A percentile compares a stretch with the other conserved stretches of the same genome.
These are phyloP conservation scores for Pseudozyma thailandica DNA, from an alignment of 1,284 basidiomycete species.

Conservation along the genomic window DNA sequence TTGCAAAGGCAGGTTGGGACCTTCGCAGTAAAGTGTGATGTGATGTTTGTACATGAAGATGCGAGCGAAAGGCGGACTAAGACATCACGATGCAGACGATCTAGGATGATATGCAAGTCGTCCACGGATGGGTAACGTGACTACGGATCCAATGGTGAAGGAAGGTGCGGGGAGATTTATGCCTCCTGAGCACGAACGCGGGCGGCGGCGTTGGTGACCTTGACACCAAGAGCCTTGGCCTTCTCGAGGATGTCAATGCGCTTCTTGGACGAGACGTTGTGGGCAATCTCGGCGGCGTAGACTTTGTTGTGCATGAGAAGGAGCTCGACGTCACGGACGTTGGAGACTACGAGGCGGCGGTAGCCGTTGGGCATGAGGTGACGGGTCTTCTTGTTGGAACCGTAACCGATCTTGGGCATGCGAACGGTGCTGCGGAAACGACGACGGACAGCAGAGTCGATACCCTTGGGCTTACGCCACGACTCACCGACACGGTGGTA, in stretches of 20 bases:
- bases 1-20: constrained; percentile 8
- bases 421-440: constrained; percentile 64
- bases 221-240: constrained; percentile 71
- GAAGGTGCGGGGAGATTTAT: constrained; percentile 45
- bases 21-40: constrained; percentile 18
- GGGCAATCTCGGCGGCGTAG: constrained; percentile 95
- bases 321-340: constrained; percentile 66
- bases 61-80: constrained; percentile 28
- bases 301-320: constrained; percentile 83
- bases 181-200: constrained; percentile 96
- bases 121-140: constrained; percentile 12
- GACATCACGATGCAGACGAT: constrained; percentile 23
- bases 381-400: constrained; percentile 69
- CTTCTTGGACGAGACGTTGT: constrained; percentile 97
- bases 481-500: constrained; percentile 65
- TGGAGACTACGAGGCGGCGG: constrained; percentile 67
- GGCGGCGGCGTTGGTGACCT: constrained; percentile 92
- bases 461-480: constrained; percentile 68
- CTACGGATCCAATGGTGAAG: constrained; percentile 16
- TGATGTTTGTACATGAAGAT: constrained; percentile 40
- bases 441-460: constrained; percentile 65
- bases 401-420: constrained; percentile 68
- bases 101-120: constrained; percentile 5
- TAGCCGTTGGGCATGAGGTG: constrained; percentile 68
- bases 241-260: constrained; percentile 90